Evolutionary conservation across 768 basidiomycete species (phyloP), one percentile per base, ranked within the genome.

Genomic region (Filobasidium wieringae): DNA sequence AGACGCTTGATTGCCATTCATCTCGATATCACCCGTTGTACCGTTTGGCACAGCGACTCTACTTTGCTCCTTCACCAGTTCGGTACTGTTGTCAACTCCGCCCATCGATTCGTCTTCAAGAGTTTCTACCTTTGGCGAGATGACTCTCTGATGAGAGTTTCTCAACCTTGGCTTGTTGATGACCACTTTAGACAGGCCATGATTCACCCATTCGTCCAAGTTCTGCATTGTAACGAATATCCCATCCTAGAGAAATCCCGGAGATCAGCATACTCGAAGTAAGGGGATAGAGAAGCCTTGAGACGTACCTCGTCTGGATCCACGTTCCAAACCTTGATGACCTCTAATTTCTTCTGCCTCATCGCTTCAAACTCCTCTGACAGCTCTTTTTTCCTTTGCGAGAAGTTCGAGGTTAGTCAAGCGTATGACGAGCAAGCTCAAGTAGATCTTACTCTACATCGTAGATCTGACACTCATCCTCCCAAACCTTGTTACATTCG

Each of bases 291-390:
- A 31, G 14, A 12, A 31, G 27, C 15, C 9, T 52, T 15, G 6
- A 22, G 2, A 33, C 51, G 15, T 43, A 58, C 57, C 30, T 22
- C 19, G 26, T 40, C 24, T 33, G 51, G 19, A 2, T 22, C 30
- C 8, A 31, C n/a, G 22, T 58, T 26, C 40, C 57, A 58, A 7
- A 19, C 19, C 11, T 4, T 17, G 39, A 58, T 33, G 14, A 58
- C 27, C 15, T 58, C 57, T 7, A 58, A 19, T 51, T 58, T 58
- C 7, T 17, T 24, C 5, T 40, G 30, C 39, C 40, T 53, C 30
- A 58, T 22, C 17, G 30, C 24, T 22, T 34, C 55, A 29, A 50
- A 57, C 7, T n/a, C 32, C 12, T 27, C 32, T 11, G 39, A 22
- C 5, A 58, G 41, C 24, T 52, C 33, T 12, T 19, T 4, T n/a